These are phyloP conservation scores for Triticum turgidum DNA, from an alignment of 176 grass and related monocot genomes.

Conservation along the genomic window DNA sequence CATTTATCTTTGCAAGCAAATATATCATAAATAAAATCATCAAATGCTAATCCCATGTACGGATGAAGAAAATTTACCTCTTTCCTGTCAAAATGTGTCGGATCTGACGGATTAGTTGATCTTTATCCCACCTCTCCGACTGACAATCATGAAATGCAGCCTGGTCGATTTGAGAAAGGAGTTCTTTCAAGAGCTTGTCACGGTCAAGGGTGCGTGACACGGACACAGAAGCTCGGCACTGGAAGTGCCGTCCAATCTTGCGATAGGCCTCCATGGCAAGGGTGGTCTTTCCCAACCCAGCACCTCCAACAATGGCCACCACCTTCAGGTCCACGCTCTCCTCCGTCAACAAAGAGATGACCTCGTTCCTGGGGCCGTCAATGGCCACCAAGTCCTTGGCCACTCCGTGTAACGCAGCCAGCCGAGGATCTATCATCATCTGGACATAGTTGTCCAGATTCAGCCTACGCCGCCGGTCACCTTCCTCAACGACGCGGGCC, in stretches of 20 bases:
- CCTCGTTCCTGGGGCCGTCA: background rate
- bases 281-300: background rate
- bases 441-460: background rate
- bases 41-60: background rate
- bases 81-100: background rate
- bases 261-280: background rate
- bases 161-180: background rate
- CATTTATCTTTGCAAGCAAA: background rate
- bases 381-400: background rate
- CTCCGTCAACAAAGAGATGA: background rate
- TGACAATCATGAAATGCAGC: background rate
- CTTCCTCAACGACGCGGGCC: background rate
- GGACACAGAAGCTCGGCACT: background rate
- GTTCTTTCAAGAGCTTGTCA: background rate
- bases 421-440: background rate
- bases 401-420: background rate
- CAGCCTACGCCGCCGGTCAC: background rate
- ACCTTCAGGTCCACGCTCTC: background rate
- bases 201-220: background rate
- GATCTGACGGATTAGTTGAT: background rate
- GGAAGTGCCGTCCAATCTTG: background rate
- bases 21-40: background rate
- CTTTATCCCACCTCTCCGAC: background rate
- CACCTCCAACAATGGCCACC: background rate
- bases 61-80: background rate